Conservation (phyloP, 306 rosid species). For the Oemleria cerasiformis region DNA sequence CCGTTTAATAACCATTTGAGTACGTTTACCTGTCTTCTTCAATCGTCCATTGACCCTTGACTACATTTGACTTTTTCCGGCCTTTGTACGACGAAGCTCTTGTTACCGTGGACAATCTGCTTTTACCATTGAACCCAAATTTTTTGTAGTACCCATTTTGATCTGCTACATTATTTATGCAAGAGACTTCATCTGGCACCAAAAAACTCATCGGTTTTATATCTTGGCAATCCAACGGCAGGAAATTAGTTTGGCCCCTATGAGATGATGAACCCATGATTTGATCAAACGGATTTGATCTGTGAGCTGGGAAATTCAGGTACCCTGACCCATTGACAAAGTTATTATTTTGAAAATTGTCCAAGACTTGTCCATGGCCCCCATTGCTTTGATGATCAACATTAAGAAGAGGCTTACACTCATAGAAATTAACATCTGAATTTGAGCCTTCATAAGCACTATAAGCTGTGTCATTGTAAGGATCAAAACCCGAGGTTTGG, state of each 20-base stretch:
- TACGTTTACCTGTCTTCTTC: conserved; percentile 87
- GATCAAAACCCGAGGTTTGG: conserved; percentile 40
- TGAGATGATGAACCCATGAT: conserved; percentile 25
- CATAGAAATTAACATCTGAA: conserved; percentile 33
- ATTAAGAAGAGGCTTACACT: conserved; percentile 44
- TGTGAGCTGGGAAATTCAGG: conserved; percentile 36
- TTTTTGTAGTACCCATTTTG: conserved; percentile 40
- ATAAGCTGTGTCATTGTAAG: conserved; percentile 30
- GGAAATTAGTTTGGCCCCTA: conserved; percentile 26
- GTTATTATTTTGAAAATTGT: conserved; percentile 38
- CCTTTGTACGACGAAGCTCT: conserved; percentile 43
- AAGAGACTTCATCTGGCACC: conserved; percentile 64
- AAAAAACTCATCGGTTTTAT: conserved; percentile 46
- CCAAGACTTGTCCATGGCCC: conserved; percentile 45
- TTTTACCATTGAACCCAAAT: conserved; percentile 34
- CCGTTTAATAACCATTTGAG: neutral
- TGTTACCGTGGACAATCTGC: conserved; percentile 28
- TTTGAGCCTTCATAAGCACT: conserved; percentile 22
- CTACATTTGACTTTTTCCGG: conserved; percentile 49
- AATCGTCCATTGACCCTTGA: conserved; percentile 90
- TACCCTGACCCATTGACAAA: conserved; percentile 22
- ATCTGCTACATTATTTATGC: conserved; percentile 32
- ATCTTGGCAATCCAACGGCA: conserved; percentile 31
- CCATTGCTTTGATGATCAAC: conserved; percentile 27
- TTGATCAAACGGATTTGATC: conserved; percentile 33